Base-by-base conservation (phyloP, 2,329 filamentous ascomycete genomes). In the Xylaria sp. region DNA sequence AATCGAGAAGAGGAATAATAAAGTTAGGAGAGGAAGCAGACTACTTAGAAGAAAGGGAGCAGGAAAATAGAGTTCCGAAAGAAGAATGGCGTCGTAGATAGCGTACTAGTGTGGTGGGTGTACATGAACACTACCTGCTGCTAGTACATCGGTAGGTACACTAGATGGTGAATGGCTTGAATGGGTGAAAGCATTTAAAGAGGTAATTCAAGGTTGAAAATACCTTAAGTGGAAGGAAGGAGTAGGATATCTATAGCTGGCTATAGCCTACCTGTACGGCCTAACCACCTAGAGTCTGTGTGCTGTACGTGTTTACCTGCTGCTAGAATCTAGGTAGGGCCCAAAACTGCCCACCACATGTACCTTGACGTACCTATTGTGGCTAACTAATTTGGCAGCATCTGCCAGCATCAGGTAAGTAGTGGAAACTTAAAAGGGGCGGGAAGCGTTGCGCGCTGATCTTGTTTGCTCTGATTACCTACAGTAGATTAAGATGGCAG, bases 21-120 rank as follows among this genome's bases (percentile, higher is more conserved):
- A 55, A 55, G 43, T 1, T n/a, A 32, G 52, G 34, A 57, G 15
- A 50, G 50, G 25, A 39, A 59, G 63, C 57, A 65, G 57, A 39
- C 32, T n/a, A n/a, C n/a, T n/a, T n/a, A 10, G 41, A 60, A 66
- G 63, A 63, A 69, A 69, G 63, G 59, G 63, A 63, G 57, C 46
- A 65, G 58, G 62, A 65, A 61, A 68, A 59, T 68, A 59, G 36
- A 66, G 30, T 60, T 52, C 66, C 66, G 63, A 68, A 68, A 68
- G 58, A 60, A 66, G 63, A 34, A 58, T 66, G 63, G 66, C 63
- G 63, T 23, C 46, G 25, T 68, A 46, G 63, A 60, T 68, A 68
- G 52, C n/a, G 45, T 18, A 4, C 13, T 41, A 62, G 41, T 48
- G 59, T 32, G 30, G 46, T 45, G 30, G 28, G 43, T 59, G 65